Conservation (phyloP, 305 asterid genomes). For the Vinca major region DNA sequence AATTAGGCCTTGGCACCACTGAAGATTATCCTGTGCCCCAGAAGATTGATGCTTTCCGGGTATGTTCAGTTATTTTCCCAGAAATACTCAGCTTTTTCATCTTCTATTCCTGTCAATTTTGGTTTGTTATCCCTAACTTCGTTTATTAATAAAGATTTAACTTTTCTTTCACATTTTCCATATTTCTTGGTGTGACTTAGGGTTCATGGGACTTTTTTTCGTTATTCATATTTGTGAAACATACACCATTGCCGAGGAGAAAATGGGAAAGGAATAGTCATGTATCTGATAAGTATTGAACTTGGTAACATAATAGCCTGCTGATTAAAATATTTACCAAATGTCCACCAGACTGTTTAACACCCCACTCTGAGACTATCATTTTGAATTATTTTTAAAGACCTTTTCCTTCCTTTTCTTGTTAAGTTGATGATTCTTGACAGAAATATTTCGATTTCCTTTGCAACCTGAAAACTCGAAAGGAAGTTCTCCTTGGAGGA, state of each 20-base stretch:
- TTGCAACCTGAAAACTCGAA: background rate
- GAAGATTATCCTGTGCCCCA: constrained; percentile 87
- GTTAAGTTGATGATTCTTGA: background rate
- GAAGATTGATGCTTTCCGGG: constrained; percentile 82
- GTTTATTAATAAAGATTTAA: no score
- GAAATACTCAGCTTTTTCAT: background rate
- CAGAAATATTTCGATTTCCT: background rate
- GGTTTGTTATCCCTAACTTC: background rate
- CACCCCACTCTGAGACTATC: background rate
- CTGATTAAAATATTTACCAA: background rate
- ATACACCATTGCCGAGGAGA: background rate
- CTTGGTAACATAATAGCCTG: background rate
- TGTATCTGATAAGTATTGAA: background rate
- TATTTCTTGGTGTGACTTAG: background rate
- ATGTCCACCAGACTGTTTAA: background rate
- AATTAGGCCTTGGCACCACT: constrained; percentile 84
- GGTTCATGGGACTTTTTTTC: background rate
- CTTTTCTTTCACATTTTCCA: background rate
- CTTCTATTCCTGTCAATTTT: background rate
- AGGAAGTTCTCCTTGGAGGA: constrained; percentile 2
- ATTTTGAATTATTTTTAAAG: background rate
- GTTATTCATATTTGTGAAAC: background rate
- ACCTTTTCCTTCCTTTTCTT: no score
- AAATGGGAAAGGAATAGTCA: background rate
- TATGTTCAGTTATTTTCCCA: constrained; percentile 21